phyloP scores from a whole-genome alignment of 2,329 filamentous ascomycete species.

The Aspergillus spinulosporus region DNA sequence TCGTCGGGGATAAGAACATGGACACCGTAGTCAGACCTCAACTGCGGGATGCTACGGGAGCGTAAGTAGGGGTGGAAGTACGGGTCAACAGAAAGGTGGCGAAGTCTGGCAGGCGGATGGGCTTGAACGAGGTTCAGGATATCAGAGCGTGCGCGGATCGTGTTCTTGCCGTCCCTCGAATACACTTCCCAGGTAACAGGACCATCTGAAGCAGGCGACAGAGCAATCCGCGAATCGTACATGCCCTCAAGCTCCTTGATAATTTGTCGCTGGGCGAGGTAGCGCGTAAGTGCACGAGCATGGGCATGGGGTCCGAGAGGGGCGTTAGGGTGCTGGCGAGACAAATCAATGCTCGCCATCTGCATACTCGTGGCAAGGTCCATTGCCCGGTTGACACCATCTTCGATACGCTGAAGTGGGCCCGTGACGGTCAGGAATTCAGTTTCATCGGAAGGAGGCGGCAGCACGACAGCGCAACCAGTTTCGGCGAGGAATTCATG shows the following conservation, averaged over 20 bases:
- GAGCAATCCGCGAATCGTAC: slow-evolving; percentile 84
- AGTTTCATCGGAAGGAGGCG: slow-evolving; percentile 71
- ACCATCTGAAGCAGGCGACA: slow-evolving; percentile 66
- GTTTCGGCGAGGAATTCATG: slow-evolving; percentile 89
- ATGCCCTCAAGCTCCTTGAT: slow-evolving; percentile 77
- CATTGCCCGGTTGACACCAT: slow-evolving; percentile 79
- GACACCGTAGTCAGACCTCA: slow-evolving; percentile 49
- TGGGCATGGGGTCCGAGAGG: slow-evolving; percentile 73
- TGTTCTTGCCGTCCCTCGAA: slow-evolving; percentile 79
- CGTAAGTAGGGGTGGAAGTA: slow-evolving; percentile 52
- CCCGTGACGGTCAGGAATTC: slow-evolving; percentile 85
- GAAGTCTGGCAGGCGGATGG: slow-evolving; percentile 48
- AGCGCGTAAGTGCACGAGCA: slow-evolving; percentile 82
- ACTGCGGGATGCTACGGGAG: slow-evolving; percentile 38
- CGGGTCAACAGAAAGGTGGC: slow-evolving; percentile 48
- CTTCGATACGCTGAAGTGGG: slow-evolving; percentile 69
- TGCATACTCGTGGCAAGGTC: slow-evolving; percentile 86
- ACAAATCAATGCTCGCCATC: slow-evolving; percentile 78
- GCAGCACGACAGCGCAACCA: slow-evolving; percentile 84
- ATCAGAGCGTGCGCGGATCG: slow-evolving; percentile 51
- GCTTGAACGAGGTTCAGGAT: slow-evolving; percentile 52
- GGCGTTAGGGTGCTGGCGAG: slow-evolving; percentile 73
- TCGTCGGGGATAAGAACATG: slow-evolving; percentile 51
- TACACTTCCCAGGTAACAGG: slow-evolving; percentile 85
- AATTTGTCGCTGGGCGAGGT: slow-evolving; percentile 77